These are phyloP conservation scores for Phylloporus sp. DNA, from an alignment of 768 basidiomycete genomes.

Conservation along the genomic window DNA sequence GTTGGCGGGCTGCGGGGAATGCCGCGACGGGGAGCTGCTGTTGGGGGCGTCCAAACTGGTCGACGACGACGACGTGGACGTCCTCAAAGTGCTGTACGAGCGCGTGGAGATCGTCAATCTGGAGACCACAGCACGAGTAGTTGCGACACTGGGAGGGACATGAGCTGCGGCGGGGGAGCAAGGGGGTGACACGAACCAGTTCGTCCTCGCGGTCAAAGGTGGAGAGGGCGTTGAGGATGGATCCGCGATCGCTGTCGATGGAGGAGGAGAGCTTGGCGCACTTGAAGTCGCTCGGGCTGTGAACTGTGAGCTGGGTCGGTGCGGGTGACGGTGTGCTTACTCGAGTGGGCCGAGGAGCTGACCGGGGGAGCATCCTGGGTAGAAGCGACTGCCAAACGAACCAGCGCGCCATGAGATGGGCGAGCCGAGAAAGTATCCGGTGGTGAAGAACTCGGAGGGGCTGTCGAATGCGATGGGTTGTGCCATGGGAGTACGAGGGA, in stretches of 20 bases:
- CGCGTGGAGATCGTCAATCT: slow-evolving; percentile 72
- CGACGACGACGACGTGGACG: slow-evolving; percentile 75
- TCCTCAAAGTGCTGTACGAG: slow-evolving; percentile 93
- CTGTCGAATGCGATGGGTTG: slow-evolving; percentile 45
- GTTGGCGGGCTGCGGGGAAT: slow-evolving; percentile 34
- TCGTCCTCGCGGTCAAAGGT: slow-evolving; percentile 70
- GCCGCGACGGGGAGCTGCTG: slow-evolving; percentile 21
- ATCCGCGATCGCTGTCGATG: slow-evolving; percentile 55
- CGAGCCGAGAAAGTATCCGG: slow-evolving; percentile 69
- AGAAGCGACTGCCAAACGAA: slow-evolving; percentile 62
- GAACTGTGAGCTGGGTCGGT: not conserved
- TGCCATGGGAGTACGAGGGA: slow-evolving; percentile 29
- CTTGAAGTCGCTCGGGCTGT: slow-evolving; percentile 45
- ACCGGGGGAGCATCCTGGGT: slow-evolving; percentile 60
- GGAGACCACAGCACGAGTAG: slow-evolving; percentile 85
- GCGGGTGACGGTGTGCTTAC: slow-evolving; percentile 38
- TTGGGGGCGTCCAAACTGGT: slow-evolving; percentile 38
- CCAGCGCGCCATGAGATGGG: slow-evolving; percentile 69
- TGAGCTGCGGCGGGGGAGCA: not conserved
- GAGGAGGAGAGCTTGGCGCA: slow-evolving; percentile 48
- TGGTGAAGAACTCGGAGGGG: slow-evolving; percentile 42
- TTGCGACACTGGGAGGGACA: slow-evolving; percentile 61
- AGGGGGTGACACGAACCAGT: slow-evolving; percentile 43
- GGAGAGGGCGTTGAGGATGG: slow-evolving; percentile 62
- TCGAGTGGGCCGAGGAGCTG: slow-evolving; percentile 61